phyloP scores from a whole-genome alignment of 1,284 basidiomycete genomes.

The Sanghuangporus baumii region DNA sequence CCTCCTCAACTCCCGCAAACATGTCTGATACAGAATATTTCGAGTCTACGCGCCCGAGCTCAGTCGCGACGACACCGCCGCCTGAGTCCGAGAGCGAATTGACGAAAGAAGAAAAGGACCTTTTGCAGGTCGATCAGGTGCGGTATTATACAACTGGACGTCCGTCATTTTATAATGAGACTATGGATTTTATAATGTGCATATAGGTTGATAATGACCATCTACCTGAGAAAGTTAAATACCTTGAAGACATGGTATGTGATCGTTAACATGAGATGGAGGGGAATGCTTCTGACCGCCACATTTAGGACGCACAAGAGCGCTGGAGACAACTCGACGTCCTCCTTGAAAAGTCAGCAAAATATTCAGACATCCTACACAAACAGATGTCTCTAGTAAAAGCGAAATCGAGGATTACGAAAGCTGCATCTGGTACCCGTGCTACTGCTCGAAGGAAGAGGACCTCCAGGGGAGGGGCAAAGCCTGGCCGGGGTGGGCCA shows the following conservation, averaged over 20 bases:
- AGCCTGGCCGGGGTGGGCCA: constrained; percentile 11
- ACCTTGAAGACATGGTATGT: constrained; percentile 18
- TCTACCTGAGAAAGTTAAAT: constrained; percentile 11
- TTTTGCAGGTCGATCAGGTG: constrained; percentile 10
- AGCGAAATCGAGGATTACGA: constrained; percentile 11
- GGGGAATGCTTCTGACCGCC: not conserved
- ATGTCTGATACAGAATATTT: constrained; percentile 12
- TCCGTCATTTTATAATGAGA: not conserved
- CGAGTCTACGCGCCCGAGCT: constrained; percentile 15
- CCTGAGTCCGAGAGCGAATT: not conserved
- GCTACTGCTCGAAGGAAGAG: not conserved
- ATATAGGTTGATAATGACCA: not conserved
- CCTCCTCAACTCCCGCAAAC: constrained; percentile 1
- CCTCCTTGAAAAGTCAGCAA: constrained; percentile 58
- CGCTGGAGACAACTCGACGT: constrained; percentile 47
- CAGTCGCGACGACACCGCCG: constrained; percentile 10
- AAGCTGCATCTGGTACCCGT: not conserved
- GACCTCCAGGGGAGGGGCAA: not conserved
- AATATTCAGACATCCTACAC: constrained; percentile 55
- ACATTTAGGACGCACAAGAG: constrained; percentile 39
- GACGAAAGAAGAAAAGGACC: not conserved
- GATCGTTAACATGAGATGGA: not conserved
- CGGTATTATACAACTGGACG: not conserved
- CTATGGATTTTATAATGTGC: not conserved
- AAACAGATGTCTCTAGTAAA: constrained; percentile 49